phyloP scores from a whole-genome alignment of 2,329 filamentous ascomycete genomes.

The Xylariaceae sp. region DNA sequence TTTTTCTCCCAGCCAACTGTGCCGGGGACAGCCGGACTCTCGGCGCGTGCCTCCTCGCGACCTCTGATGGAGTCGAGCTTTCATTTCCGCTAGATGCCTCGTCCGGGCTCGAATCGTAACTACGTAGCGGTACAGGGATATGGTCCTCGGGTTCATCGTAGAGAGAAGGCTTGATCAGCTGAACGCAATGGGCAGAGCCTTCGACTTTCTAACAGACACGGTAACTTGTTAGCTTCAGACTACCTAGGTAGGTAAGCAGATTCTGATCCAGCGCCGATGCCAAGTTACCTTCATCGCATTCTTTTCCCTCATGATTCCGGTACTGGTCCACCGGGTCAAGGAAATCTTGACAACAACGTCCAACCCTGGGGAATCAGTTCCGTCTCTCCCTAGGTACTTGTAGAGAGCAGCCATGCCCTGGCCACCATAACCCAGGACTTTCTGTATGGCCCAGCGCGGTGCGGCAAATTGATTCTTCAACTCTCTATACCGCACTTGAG shows the following conservation, averaged over 20 bases:
- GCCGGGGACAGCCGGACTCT: neutral
- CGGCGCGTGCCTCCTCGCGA: neutral
- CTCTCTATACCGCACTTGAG: neutral
- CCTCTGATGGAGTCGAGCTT: neutral
- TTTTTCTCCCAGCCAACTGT: neutral
- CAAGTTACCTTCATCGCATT: constrained; percentile 13
- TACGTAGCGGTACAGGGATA: rapidly evolving
- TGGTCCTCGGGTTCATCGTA: neutral
- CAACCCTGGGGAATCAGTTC: neutral
- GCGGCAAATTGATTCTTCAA: neutral
- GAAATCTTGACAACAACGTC: constrained; percentile 21
- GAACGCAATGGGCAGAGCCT: constrained; percentile 23
- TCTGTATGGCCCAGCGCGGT: constrained; percentile 1
- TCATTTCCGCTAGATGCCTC: constrained; percentile 21
- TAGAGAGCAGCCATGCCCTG: constrained; percentile 12
- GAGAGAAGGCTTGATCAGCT: constrained; percentile 12
- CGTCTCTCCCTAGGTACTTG: neutral
- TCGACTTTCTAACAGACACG: constrained; percentile 20
- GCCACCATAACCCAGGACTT: constrained; percentile 6
- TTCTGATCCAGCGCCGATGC: too few relatives aligned
- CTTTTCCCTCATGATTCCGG: constrained; percentile 1
- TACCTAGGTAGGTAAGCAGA: too few relatives aligned
- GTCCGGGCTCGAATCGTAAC: constrained; percentile 19
- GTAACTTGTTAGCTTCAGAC: constrained; percentile 1
- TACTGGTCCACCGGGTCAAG: neutral